phyloP scores from a whole-genome alignment of 257 asterid species.

The Fraxinus quadrangulata region DNA sequence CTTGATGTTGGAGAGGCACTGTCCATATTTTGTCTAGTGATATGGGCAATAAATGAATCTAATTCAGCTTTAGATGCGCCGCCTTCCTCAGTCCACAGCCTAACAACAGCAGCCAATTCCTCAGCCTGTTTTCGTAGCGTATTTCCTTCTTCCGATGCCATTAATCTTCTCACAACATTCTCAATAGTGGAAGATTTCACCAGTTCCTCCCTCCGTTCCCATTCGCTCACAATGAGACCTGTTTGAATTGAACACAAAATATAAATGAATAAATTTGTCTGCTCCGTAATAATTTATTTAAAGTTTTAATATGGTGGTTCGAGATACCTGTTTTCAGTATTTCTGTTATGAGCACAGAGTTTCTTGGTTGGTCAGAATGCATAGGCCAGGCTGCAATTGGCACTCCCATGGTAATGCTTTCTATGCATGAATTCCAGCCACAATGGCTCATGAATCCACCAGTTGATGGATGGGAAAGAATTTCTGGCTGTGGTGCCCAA shows the following conservation, averaged over 20 bases:
- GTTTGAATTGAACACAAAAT: not conserved
- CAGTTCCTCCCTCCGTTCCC: constrained; percentile 34
- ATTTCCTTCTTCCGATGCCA: constrained; percentile 37
- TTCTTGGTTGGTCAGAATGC: constrained; percentile 52
- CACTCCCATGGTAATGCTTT: constrained; percentile 44
- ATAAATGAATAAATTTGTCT: not conserved
- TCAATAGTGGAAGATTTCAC: constrained; percentile 32
- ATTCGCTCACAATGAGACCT: constrained; percentile 41
- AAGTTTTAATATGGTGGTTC: not conserved
- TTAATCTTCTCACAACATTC: constrained; percentile 29
- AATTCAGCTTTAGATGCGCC: constrained; percentile 35
- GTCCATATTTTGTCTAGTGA: constrained; percentile 27
- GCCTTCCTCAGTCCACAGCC: constrained; percentile 29
- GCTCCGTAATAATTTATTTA: not conserved
- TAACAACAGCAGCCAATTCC: constrained; percentile 22
- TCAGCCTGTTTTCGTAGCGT: constrained; percentile 30
- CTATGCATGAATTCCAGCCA: constrained; percentile 53
- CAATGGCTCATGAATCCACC: constrained; percentile 56
- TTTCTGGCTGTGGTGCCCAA: constrained; percentile 53
- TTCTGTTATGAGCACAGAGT: constrained; percentile 27
- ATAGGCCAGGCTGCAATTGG: constrained; percentile 54
- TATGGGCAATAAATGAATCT: constrained; percentile 39
- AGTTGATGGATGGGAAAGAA: constrained; percentile 36
- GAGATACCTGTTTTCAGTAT: constrained; percentile 15
- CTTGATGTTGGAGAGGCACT: not conserved